Base-by-base conservation (phyloP, 2,329 filamentous ascomycete genomes). In the Pochonia chlamydosporia region DNA sequence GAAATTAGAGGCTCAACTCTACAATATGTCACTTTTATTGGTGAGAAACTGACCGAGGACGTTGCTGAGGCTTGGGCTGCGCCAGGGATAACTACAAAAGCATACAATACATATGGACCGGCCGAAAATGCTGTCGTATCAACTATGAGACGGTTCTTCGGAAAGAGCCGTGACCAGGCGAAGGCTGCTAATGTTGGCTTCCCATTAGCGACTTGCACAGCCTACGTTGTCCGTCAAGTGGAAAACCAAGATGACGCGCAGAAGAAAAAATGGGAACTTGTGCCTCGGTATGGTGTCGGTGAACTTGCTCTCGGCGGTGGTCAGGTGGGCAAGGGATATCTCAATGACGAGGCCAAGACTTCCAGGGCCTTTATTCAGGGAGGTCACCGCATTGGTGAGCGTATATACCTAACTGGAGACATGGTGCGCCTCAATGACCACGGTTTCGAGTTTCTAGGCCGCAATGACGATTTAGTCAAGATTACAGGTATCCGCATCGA, bases 271-370 rank as follows among this genome's bases (percentile, higher is more conserved):
- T 55, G 51, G 48, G 49, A 57, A 35, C 59, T 78, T 8, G 59
- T 83, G 23, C 79, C 78, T 8, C 68, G 67, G 23, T 79, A 82
- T 23, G 76, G 71, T 9, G 62, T 81, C 25, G 81, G 81, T 11
- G 79, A 84, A 59, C 66, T 84, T 13, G 82, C 76, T 49, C 80
- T 84, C 55, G 79, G 79, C 28, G 81, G 81, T 18, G 68, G 75
- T 39, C 80, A 84, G 23, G 23, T 56, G 3, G 49, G 44, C 18
- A 49, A 46, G 36, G 54, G 52, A 4, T 54, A 56, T 43, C 41
- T 52, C 18, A 26, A 46, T 28, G 48, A 58, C 21, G 49, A 49
- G 23, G 47, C 47, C 45, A 55, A 57, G 36, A 55, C 56, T 2
- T 46, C 46, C 13, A 54, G 53, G 40, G 44, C 52, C 0, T 58